Percentiles rank a stretch among this genome's conserved stretches.
Evolutionary conservation across 345 rosid genomes (phyloP).

Genomic region (Pistacia vera): DNA sequence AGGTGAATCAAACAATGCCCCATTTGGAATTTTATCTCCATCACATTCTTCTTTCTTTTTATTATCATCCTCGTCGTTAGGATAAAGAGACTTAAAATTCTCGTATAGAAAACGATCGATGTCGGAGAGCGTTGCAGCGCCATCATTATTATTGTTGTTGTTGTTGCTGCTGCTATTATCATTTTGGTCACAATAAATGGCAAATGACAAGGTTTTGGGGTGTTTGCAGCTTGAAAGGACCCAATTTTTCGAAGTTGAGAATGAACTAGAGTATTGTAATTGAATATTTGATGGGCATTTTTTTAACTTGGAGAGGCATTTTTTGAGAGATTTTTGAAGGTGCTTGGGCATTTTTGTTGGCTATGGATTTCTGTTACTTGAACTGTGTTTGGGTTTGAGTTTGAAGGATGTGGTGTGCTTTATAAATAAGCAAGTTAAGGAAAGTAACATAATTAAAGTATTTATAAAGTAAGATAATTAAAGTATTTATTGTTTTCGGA

Average conservation of each 20-base stretch:
- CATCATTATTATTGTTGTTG: slow-evolving; percentile 8
- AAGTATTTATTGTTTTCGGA: no score
- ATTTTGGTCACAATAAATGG: slow-evolving; percentile 22
- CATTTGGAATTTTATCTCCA: neutral
- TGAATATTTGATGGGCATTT: slow-evolving; percentile 37
- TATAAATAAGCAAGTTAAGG: neutral
- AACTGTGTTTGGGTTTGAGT: no score
- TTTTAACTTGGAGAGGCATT: slow-evolving; percentile 68
- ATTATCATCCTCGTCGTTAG: slow-evolving; percentile 41
- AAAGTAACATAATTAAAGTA: slow-evolving; percentile 6
- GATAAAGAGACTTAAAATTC: slow-evolving; percentile 81
- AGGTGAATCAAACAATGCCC: slow-evolving; percentile 31
- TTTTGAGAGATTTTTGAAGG: slow-evolving; percentile 60
- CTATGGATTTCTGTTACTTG: neutral
- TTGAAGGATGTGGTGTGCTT: neutral
- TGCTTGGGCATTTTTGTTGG: slow-evolving; percentile 56
- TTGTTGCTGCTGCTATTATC: neutral
- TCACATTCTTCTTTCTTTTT: slow-evolving; percentile 14
- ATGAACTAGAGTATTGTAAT: slow-evolving; percentile 25
- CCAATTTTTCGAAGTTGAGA: slow-evolving; percentile 51
- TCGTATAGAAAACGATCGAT: slow-evolving; percentile 79
- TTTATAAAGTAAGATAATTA: no score
- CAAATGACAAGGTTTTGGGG: slow-evolving; percentile 68
- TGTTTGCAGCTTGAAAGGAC: slow-evolving; percentile 54
- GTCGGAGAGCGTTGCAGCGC: slow-evolving; percentile 73